phyloP scores from a whole-genome alignment of 108 stramenopile species.

The Mediolabrus comicus region DNA sequence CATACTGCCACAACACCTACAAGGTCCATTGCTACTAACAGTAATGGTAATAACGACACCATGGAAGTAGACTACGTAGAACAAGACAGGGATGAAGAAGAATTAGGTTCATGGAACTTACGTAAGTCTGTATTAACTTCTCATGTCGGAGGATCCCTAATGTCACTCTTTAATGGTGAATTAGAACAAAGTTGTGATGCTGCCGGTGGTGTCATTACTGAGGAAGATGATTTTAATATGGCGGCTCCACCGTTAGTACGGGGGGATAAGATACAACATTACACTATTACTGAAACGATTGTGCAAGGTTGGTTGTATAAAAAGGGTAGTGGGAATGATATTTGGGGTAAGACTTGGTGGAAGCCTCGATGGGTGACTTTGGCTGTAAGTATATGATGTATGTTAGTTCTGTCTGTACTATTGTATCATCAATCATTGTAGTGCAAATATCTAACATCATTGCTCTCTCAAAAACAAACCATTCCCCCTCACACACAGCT shows the following conservation, averaged over 20 bases:
- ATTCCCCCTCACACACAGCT: background rate
- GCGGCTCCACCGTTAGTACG: background rate
- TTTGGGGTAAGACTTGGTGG: conserved; percentile 57
- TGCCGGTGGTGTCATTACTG: background rate
- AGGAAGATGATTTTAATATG: background rate
- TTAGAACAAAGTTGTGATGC: too few species aligned
- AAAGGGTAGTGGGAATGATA: conserved; percentile 69
- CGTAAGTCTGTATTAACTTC: background rate
- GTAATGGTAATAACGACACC: background rate
- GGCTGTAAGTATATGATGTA: conserved; percentile 36
- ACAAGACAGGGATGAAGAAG: background rate
- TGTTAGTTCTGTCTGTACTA: background rate
- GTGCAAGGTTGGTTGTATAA: conserved; percentile 73
- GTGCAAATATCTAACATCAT: background rate
- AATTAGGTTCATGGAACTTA: background rate
- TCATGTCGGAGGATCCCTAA: background rate
- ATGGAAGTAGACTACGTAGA: background rate
- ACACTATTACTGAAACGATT: conserved; percentile 22
- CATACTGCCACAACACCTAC: background rate
- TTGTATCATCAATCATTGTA: too few species aligned
- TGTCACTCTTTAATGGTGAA: background rate
- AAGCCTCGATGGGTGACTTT: conserved; percentile 63
- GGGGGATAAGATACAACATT: background rate
- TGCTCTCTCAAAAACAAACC: background rate
- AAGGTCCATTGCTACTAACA: background rate